Conservation (phyloP, 2,329 filamentous ascomycete genomes). For the Gremmenia infestans region DNA sequence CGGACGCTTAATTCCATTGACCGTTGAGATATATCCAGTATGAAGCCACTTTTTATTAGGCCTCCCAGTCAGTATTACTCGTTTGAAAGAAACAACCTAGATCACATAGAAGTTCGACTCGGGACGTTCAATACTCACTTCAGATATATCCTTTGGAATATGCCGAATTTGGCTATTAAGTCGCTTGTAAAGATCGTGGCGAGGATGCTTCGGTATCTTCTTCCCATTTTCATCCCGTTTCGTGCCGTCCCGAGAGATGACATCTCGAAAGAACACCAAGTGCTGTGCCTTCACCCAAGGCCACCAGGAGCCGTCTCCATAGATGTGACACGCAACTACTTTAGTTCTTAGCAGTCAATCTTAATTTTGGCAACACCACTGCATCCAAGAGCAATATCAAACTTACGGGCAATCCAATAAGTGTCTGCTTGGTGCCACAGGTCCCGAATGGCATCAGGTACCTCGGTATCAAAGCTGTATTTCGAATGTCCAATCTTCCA, state of each 20-base stretch:
- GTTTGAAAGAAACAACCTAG: too few relatives aligned
- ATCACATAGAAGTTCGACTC: too few relatives aligned
- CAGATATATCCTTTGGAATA: not conserved
- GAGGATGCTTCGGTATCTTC: not conserved
- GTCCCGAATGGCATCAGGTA: not conserved
- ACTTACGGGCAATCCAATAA: not conserved
- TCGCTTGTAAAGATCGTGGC: not conserved
- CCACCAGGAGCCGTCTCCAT: not conserved
- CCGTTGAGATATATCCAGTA: not conserved
- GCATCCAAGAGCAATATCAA: not conserved
- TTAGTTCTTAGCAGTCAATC: not conserved
- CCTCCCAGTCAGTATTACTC: too few relatives aligned
- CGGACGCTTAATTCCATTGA: not conserved
- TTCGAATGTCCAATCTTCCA: not conserved
- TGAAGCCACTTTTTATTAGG: not conserved
- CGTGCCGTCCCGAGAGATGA: not conserved
- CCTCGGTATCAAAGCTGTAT: not conserved
- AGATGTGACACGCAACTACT: not conserved
- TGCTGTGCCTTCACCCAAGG: not conserved
- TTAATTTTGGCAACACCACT: too few relatives aligned
- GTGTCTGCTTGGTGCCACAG: not conserved
- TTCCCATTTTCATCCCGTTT: not conserved
- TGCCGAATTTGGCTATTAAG: not conserved
- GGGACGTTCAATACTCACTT: not conserved
- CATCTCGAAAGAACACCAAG: not conserved